phyloP scores from a whole-genome alignment of 768 basidiomycete genomes.

The Suillus bovinus region DNA sequence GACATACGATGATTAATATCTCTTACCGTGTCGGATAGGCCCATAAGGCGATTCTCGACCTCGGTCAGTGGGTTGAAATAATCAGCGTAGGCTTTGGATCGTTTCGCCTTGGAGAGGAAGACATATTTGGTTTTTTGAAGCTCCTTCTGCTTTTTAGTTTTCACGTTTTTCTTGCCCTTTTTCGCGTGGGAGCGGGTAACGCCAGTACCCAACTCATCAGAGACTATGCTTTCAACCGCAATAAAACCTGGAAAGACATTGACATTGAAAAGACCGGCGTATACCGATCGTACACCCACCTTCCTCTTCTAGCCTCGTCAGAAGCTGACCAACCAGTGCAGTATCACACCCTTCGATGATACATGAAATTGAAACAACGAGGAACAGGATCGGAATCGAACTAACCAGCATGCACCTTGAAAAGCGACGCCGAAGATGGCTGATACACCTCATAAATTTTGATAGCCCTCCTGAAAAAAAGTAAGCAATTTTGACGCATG shows the following conservation, averaged over 20 bases:
- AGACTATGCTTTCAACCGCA: conserved; percentile 45
- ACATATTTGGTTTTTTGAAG: conserved; percentile 57
- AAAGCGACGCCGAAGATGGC: conserved; percentile 47
- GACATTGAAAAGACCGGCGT: background rate
- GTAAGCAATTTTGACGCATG: conserved; percentile 4
- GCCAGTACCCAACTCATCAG: conserved; percentile 48
- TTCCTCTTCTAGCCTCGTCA: conserved; percentile 70
- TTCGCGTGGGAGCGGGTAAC: conserved; percentile 40
- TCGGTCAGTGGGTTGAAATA: conserved; percentile 67
- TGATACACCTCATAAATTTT: conserved; percentile 60
- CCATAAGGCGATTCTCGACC: conserved; percentile 61
- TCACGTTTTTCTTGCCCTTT: conserved; percentile 43
- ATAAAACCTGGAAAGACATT: conserved; percentile 53
- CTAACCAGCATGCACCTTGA: conserved; percentile 63
- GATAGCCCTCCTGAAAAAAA: conserved; percentile 56
- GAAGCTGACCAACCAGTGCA: conserved; percentile 57
- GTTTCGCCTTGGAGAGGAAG: conserved; percentile 52
- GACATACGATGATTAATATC: background rate
- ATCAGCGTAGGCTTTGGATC: conserved; percentile 52
- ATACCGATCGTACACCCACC: conserved; percentile 39
- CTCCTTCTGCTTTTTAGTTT: conserved; percentile 47
- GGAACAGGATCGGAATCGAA: conserved; percentile 6
- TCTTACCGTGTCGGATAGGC: conserved; percentile 57
- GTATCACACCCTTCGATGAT: conserved; percentile 48
- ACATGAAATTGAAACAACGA: conserved; percentile 1